Evolutionary conservation across 202 grass and related monocot genomes (phyloP), one percentile per base, ranked within the genome.

Genomic region (Sporobolus alterniflorus): DNA sequence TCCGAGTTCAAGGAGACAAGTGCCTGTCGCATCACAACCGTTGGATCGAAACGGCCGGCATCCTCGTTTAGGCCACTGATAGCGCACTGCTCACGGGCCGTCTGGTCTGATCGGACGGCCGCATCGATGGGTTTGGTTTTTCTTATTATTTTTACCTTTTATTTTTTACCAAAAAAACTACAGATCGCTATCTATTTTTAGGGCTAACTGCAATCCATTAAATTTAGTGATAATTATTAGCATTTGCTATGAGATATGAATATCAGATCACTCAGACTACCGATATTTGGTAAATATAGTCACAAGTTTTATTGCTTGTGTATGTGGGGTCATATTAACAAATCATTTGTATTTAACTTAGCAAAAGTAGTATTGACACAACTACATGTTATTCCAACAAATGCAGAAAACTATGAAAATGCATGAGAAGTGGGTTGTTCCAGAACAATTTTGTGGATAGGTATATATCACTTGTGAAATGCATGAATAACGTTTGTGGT

Each of bases 21-120:
- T 57, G 30, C 39, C n/a, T 14, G 68, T 57, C 34, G 29, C 33
- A 57, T 86, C 47, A 1, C 46, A 1, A 61, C 84, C 76, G 69
- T 74, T n/a, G 69, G 76, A 86, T 86, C 12, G 17, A 24, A 81
- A 75, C 61, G 40, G 62, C 39, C 60, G n/a, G 17, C 29, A 11
- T 34, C 9, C 28, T 11, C 1, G 48, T 26, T 80, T 80, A 43
- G 76, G 34, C 59, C 69, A 29, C 2, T 4, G 68, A 47, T 75
- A 56, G 47, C 34, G 47, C 59, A 46, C 25, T 30, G 50, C 3
- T 13, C 28, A 7, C 0, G 13, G 22, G 31, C 62, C 71, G 62
- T 81, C n/a, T 2, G 77, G 39, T 81, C 15, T 0, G 26, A 31
- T 75, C 55, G 9, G 51, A 81, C 22, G 41, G 77, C 4, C 30